Base-by-base conservation (phyloP, 2,329 filamentous ascomycete genomes). In the Penicillium sp. region DNA sequence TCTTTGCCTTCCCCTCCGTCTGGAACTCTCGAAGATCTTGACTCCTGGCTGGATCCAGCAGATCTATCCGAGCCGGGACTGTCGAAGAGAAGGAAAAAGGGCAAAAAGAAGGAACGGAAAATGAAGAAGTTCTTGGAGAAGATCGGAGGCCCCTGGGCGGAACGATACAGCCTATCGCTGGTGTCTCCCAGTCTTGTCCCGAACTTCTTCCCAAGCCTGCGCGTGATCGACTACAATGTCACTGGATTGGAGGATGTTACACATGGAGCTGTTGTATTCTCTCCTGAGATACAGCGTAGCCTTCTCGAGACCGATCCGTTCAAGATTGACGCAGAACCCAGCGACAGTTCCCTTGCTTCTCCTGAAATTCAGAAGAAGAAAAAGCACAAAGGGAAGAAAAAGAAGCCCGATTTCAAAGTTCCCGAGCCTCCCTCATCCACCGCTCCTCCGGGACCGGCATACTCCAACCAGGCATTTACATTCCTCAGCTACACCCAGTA, bases 141-240 rank as follows among this genome's bases (percentile, higher is more conserved):
- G 54, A 84, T 95, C 54, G 89, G 88, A 16, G 91, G 91, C 4
- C 80, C 81, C 54, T 95, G 83, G 73, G 90, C 84, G 3, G 90
- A 99, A 71, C 81, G 90, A 44, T 99, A 89, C 67, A 86, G 90
- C 45, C 70, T 95, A 5, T 85, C 88, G 0, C 75, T 93, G 22
- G 85, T 97, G 48, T 82, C 86, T 39, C 88, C 92, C 0, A 97
- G 91, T 64, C 76, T 99, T 31, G 88, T 97, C 8, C 93, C 92
- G 6, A 96, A 93, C 64, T 95, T 89, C 69, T 93, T 91, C 57
- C 93, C 92, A 0, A 90, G 88, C 0, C 71, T 96, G 28, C 82
- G 91, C n/a, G 80, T 99, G n/a, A 77, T 92, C 56, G 89, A 95
- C 64, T 99, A 97, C 76, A 97, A 99, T 66, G 89, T 89, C 46